Conservation (phyloP, 2,329 filamentous ascomycete genomes). For the Fusarium bactridioides region DNA sequence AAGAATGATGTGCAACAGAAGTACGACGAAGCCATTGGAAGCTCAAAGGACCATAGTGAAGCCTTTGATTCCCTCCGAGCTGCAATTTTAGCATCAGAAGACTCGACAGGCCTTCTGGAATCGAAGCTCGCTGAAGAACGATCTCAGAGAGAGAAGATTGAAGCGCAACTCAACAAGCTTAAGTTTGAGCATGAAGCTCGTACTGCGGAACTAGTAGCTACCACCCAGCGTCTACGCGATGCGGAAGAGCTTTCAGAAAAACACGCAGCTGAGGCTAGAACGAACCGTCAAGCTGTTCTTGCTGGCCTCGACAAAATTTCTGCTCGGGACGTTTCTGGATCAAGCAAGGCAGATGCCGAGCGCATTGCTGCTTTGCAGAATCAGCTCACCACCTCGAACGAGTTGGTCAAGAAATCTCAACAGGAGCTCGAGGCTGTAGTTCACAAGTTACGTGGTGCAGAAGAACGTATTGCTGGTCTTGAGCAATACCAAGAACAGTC, state of each 20-base stretch:
- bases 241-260: constrained; percentile 88
- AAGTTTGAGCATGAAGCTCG: constrained; percentile 84
- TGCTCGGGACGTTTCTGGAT: constrained; percentile 58
- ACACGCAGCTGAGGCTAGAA: constrained; percentile 85
- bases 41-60: constrained; percentile 72
- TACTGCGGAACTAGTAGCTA: constrained; percentile 77
- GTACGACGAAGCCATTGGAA: constrained; percentile 72
- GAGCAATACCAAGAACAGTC: constrained; percentile 98
- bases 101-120: constrained; percentile 80
- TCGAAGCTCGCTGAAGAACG: constrained; percentile 86
- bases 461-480: constrained; percentile 94
- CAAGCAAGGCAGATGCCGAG: constrained; percentile 64
- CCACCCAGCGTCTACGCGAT: constrained; percentile 78
- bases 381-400: constrained; percentile 80
- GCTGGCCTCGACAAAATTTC: constrained; percentile 80
- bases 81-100: constrained; percentile 80
- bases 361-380: constrained; percentile 78
- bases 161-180: constrained; percentile 78
- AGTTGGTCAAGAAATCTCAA: constrained; percentile 86
- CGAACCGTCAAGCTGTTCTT: constrained; percentile 84
- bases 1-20: constrained; percentile 78
- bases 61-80: constrained; percentile 79
- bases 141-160: constrained; percentile 74
- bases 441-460: constrained; percentile 88
- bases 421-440: constrained; percentile 85